Base-by-base conservation (phyloP, 1,284 basidiomycete genomes). In the Malassezia cuniculi region DNA sequence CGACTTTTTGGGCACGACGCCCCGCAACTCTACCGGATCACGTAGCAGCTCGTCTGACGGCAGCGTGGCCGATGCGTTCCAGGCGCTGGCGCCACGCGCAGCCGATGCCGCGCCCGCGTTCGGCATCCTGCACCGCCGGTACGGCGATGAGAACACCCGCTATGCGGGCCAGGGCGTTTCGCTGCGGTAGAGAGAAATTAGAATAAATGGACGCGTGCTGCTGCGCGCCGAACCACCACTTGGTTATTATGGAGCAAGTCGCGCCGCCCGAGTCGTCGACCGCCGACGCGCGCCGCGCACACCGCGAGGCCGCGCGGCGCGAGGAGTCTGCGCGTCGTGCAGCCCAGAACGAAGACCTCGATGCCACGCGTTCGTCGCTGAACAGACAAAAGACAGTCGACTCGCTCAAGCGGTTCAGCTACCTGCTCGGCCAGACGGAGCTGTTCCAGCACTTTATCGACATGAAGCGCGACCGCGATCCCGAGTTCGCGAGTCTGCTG, bases 401-500 rank as follows among this genome's bases (percentile, higher is more conserved):
- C 36, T 58, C 54, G 39, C 50, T 64, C 47, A 66, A 66, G 51
- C 43, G 63, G 3, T 64, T 59, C 50, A 49, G 47, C 35, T 66
- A 66, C 39, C 47, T 66, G 14, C 54, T 66, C 22, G 63, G 57
- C 18, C 63, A 66, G 50, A 66, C 63, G 12, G 63, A 66, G 43
- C 55, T 66, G 34, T 66, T 66, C 49, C 63, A 64, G 50, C 63
- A 66, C 44, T 66, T 66, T 41, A 62, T 66, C 43, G 61, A 66
- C 39, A 58, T 66, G 45, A 66, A 66, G 36, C 62, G 79, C 71
- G 79, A 85, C 39, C 79, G 85, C 24, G 89, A 97, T 69, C 86
- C 89, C 11, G 81, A 89, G 60, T 97, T 95, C 64, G 86, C 86
- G 0, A 79, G 79, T 4, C 72, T 95, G 66, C 73, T 97, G 44